phyloP scores from a whole-genome alignment of 148 eudicot genomes.

The Polygonum aviculare region DNA sequence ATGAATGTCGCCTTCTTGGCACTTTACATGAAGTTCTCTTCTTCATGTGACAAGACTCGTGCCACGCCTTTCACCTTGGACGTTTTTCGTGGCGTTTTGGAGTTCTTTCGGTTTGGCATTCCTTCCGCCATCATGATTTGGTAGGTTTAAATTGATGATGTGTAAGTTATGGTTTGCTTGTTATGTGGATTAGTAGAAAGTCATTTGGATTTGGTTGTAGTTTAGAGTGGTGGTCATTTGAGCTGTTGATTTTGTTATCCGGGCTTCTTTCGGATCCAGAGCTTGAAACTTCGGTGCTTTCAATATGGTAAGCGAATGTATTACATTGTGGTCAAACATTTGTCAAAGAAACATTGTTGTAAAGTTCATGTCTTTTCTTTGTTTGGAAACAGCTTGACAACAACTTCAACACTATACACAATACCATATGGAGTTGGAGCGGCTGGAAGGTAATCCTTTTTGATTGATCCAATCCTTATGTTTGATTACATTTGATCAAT shows the following conservation, averaged over 20 bases:
- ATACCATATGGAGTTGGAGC: slow-evolving; percentile 73
- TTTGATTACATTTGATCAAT: not conserved
- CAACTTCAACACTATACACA: slow-evolving; percentile 56
- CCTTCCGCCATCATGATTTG: slow-evolving; percentile 50
- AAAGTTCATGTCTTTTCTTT: not conserved
- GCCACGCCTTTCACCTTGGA: slow-evolving; percentile 21
- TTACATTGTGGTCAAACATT: too few relatives aligned
- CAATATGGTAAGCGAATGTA: slow-evolving; percentile 37
- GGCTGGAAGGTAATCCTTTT: slow-evolving; percentile 49
- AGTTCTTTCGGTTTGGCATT: slow-evolving; percentile 36
- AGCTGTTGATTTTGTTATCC: slow-evolving; percentile 55
- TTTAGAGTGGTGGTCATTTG: slow-evolving; percentile 85
- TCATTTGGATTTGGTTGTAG: slow-evolving; percentile 16
- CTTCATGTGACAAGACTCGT: slow-evolving; percentile 25
- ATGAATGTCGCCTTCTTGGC: slow-evolving; percentile 24
- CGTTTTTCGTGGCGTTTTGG: slow-evolving; percentile 22
- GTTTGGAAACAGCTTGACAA: slow-evolving; percentile 40
- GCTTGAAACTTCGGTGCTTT: slow-evolving; percentile 72
- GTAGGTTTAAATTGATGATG: slow-evolving; percentile 9
- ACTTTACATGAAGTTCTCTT: slow-evolving; percentile 28
- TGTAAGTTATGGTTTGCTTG: not conserved
- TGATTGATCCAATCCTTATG: not conserved
- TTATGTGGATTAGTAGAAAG: not conserved
- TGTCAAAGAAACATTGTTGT: too few relatives aligned
- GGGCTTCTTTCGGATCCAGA: slow-evolving; percentile 80